phyloP scores from a whole-genome alignment of 2,329 filamentous ascomycete species.

The Neurospora sp. region DNA sequence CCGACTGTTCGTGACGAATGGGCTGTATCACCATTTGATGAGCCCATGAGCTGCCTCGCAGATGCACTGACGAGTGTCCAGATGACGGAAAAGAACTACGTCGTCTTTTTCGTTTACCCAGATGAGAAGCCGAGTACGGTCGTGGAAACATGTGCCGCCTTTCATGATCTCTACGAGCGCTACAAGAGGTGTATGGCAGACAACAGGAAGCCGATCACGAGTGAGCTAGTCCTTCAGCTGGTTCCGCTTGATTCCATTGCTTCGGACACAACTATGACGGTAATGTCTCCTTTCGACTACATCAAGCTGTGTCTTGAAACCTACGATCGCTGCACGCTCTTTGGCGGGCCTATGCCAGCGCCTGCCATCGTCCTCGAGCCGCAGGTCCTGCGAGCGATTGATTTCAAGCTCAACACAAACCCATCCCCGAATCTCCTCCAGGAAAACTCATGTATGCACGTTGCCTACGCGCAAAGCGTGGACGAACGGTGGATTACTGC shows the following conservation, averaged over 20 bases:
- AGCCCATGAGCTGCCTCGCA: conserved; percentile 38
- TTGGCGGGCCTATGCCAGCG: conserved; percentile 47
- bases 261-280: conserved; percentile 49
- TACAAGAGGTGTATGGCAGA: conserved; percentile 44
- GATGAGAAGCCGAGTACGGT: conserved; percentile 51
- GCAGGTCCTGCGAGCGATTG: conserved; percentile 57
- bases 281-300: conserved; percentile 52
- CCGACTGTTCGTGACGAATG: conserved; percentile 24
- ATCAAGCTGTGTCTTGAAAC: conserved; percentile 59
- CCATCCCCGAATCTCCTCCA: conserved; percentile 64
- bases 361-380: conserved; percentile 66
- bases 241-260: conserved; percentile 60
- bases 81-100: conserved; percentile 48
- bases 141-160: conserved; percentile 62
- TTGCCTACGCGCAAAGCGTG: conserved; percentile 66
- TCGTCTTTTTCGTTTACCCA: conserved; percentile 68
- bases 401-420: conserved; percentile 59
- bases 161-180: conserved; percentile 60
- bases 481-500: conserved; percentile 71
- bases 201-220: conserved; percentile 35
- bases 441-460: conserved; percentile 71
- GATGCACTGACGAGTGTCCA: conserved; percentile 33
- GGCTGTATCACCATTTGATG: conserved; percentile 35
- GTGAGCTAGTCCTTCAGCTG: conserved; percentile 69
- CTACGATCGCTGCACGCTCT: conserved; percentile 62